phyloP scores from a whole-genome alignment of 768 basidiomycete species.

The Fibroporia radiculosa region DNA sequence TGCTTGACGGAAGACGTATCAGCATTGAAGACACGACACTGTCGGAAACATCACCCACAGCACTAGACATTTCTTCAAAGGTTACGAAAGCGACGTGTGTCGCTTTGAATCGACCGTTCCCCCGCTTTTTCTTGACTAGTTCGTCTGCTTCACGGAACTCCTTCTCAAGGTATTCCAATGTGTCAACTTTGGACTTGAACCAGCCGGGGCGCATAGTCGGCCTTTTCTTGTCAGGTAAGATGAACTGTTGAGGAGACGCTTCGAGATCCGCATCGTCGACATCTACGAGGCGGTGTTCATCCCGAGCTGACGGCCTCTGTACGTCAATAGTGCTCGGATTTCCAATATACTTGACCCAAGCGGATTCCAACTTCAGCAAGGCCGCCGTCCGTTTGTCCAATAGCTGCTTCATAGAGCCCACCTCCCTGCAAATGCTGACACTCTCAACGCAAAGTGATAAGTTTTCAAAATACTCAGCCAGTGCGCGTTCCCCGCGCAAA shows the following conservation, averaged over 20 bases:
- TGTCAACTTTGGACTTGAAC: slow-evolving; percentile 77
- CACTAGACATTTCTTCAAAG: slow-evolving; percentile 91
- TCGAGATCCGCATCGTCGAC: slow-evolving; percentile 48
- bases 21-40: background rate
- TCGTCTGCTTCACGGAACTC: slow-evolving; percentile 81
- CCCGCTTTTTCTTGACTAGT: slow-evolving; percentile 65
- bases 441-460: slow-evolving; percentile 87
- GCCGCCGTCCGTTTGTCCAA: slow-evolving; percentile 78
- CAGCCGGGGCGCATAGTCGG: slow-evolving; percentile 72
- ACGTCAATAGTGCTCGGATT: slow-evolving; percentile 79
- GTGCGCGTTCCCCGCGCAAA: slow-evolving; percentile 72
- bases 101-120: slow-evolving; percentile 66
- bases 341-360: slow-evolving; percentile 89
- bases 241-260: slow-evolving; percentile 47
- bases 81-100: slow-evolving; percentile 91
- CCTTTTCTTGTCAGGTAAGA: slow-evolving; percentile 66
- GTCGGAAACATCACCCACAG: slow-evolving; percentile 43
- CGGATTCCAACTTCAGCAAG: slow-evolving; percentile 67
- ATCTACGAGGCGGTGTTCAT: slow-evolving; percentile 35
- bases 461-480: slow-evolving; percentile 92
- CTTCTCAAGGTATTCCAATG: slow-evolving; percentile 79
- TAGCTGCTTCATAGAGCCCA: slow-evolving; percentile 61
- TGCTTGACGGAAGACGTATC: slow-evolving; percentile 41
- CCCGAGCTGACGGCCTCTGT: slow-evolving; percentile 32
- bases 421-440: slow-evolving; percentile 81